Evolutionary conservation across 805 yeast genomes (phyloP), one percentile per base, ranked within the genome.

Genomic region (Scheffersomyces coipomensis): DNA sequence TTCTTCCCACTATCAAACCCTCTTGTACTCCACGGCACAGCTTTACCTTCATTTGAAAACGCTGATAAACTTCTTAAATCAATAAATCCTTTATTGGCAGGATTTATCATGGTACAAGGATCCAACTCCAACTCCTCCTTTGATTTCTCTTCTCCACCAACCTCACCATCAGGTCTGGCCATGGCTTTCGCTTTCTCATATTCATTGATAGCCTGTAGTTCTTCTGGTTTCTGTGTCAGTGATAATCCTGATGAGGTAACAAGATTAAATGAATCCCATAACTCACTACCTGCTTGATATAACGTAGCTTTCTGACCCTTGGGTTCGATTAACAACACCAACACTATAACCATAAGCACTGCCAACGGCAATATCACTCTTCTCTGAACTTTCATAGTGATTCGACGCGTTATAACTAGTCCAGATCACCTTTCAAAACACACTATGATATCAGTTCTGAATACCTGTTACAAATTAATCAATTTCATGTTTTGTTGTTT

Each of bases 1-100:
- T 89, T 89, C 34, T 65, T 68, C 19, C 81, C 81, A 50, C 76
- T 78, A 46, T 83, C 93, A 56, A 73, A 75, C 0, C 95, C 95
- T 44, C 73, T 75, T 3, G 90, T 80, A 29, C 70, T 61, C 88
- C 90, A 87, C 18, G 83, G 59, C 23, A 44, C n/a, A 7, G 70
- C 49, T 49, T 60, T 46, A 66, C 80, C 66, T 59, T 74, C 68
- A 62, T 81, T 46, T 45, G 74, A 46, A 55, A 66, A 41, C 54
- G 76, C 37, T 47, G 79, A 57, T 66, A 81, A 60, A 52, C 78
- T 52, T 51, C 78, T 38, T 66, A 81, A 58, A 66, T 73, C 58
- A 63, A 78, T 64, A 68, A 79, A 66, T 65, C 81, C 52, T 58
- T 72, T 56, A 73, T 66, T 51, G 12, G 52, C 35, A 0, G 73